Evolutionary conservation across 2,329 filamentous ascomycete genomes (phyloP).

Genomic region (Cercospora zeina): DNA sequence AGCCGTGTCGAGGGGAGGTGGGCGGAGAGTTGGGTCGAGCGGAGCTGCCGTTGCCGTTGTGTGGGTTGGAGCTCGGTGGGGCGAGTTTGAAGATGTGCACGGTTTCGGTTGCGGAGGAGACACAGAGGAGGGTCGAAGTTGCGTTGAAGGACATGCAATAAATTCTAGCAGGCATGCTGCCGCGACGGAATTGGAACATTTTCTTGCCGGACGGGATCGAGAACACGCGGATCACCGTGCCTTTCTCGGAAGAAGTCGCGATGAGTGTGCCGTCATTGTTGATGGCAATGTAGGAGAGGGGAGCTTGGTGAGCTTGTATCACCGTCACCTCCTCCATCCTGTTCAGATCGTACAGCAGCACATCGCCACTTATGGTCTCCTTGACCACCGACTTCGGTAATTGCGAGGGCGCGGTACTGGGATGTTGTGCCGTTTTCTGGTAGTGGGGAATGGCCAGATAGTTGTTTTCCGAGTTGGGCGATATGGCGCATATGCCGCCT

Average conservation of each 20-base stretch:
- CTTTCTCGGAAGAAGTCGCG: conserved; percentile 94
- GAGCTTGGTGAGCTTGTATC: conserved; percentile 89
- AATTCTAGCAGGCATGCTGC: conserved; percentile 92
- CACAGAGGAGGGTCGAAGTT: conserved; percentile 86
- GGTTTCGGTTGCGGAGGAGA: conserved; percentile 94
- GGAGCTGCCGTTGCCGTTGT: conserved; percentile 19
- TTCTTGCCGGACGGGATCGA: conserved; percentile 88
- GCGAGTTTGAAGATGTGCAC: conserved; percentile 90
- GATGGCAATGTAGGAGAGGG: conserved; percentile 83
- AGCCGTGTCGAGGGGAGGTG: conserved; percentile 32
- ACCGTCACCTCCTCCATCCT: conserved; percentile 92
- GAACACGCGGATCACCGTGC: conserved; percentile 95
- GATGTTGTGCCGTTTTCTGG: conserved; percentile 50
- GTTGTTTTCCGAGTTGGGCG: conserved; percentile 91
- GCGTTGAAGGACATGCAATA: conserved; percentile 99
- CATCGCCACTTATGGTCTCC: conserved; percentile 79
- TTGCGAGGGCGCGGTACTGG: conserved; percentile 65
- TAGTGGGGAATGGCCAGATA: conserved; percentile 93
- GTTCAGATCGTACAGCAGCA: conserved; percentile 86
- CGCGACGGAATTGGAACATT: conserved; percentile 91
- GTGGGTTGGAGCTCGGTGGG: conserved; percentile 43
- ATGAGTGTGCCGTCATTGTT: conserved; percentile 90
- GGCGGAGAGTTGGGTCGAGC: conserved; percentile 32
- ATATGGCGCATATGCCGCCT: conserved; percentile 80
- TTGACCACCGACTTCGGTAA: conserved; percentile 73